Evolutionary conservation across 2,329 filamentous ascomycete species (phyloP).

Genomic region (Colletotrichum melonis): DNA sequence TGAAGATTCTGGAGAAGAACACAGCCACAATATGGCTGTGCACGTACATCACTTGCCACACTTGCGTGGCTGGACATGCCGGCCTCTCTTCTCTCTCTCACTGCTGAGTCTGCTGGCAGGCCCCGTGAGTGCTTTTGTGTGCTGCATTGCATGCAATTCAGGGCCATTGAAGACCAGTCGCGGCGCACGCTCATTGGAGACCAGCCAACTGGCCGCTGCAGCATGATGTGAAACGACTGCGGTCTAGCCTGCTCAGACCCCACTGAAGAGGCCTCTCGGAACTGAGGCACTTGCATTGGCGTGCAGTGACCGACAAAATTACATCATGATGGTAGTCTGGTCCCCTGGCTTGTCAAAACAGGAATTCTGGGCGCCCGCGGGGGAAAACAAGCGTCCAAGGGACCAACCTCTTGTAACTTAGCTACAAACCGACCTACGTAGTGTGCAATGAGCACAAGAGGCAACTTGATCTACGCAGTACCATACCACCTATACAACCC

Average conservation of each 20-base stretch:
- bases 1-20: slow-evolving; percentile 20
- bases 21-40: slow-evolving; percentile 27
- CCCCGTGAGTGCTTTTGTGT: neutral
- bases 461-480: neutral
- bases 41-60: slow-evolving; percentile 15
- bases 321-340: slow-evolving; percentile 31
- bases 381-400: too few relatives aligned
- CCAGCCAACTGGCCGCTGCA: slow-evolving; percentile 10
- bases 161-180: slow-evolving; percentile 12
- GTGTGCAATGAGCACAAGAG: neutral
- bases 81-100: neutral
- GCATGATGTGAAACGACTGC: slow-evolving; percentile 26
- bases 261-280: slow-evolving; percentile 33
- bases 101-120: neutral
- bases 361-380: slow-evolving; percentile 25
- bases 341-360: slow-evolving; percentile 35
- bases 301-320: slow-evolving; percentile 34
- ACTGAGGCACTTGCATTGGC: slow-evolving; percentile 19
- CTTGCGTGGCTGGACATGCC: slow-evolving; percentile 2
- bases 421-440: neutral
- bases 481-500: neutral
- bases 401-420: neutral
- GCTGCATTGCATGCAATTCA: neutral
- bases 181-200: slow-evolving; percentile 6
- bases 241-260: slow-evolving; percentile 17